Conservation (phyloP, 345 rosid genomes). For the Durio zibethinus region DNA sequence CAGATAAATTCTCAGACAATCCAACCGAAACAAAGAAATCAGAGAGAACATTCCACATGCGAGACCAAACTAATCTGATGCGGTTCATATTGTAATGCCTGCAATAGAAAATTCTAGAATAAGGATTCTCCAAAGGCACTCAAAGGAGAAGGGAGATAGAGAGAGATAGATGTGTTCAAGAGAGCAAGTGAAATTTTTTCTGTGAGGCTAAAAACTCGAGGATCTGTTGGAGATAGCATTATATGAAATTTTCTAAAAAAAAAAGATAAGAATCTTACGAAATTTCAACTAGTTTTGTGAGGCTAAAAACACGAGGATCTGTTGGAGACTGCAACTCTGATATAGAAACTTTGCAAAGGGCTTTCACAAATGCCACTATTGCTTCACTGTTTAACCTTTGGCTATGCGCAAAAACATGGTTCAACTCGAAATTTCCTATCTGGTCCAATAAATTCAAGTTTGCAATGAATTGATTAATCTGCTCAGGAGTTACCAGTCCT, state of each 20-base stretch:
- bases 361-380: conserved; percentile 89
- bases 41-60: conserved; percentile 92
- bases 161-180: neutral
- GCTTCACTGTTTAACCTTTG: conserved; percentile 91
- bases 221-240: neutral
- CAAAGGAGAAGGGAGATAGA: neutral
- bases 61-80: conserved; percentile 96
- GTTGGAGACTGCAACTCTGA: conserved; percentile 93
- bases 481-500: conserved; percentile 69
- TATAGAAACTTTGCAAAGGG: conserved; percentile 93
- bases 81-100: conserved; percentile 98
- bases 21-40: conserved; percentile 96
- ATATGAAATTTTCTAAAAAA: neutral
- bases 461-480: conserved; percentile 71
- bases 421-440: conserved; percentile 89
- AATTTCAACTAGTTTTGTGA: conserved; percentile 91
- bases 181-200: neutral
- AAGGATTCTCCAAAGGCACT: neutral
- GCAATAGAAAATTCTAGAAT: conserved; percentile 27
- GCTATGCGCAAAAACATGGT: conserved; percentile 93
- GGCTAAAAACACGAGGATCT: conserved; percentile 99
- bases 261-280: conserved; percentile 58
- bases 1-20: conserved; percentile 91
- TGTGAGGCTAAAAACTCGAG: neutral
- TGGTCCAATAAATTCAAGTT: conserved; percentile 96